Evolutionary conservation across 352 stramenopile species (phyloP).

Genomic region (Phytophthora pisi): DNA sequence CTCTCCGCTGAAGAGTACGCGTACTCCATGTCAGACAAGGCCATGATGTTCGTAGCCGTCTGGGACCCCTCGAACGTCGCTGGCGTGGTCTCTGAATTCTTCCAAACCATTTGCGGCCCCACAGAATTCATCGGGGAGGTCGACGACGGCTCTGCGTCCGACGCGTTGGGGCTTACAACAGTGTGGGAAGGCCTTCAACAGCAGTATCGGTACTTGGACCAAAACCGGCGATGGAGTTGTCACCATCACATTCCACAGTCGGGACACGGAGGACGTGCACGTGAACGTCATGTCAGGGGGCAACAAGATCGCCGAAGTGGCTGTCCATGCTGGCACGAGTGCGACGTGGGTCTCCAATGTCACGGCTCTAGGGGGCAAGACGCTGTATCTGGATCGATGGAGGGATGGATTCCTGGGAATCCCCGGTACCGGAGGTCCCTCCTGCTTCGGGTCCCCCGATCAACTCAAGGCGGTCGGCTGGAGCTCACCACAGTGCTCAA

Average conservation of each 20-base stretch:
- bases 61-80: conserved; percentile 54
- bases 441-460: conserved; percentile 42
- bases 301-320: conserved; percentile 32
- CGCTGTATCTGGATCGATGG: conserved; percentile 59
- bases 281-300: conserved; percentile 37
- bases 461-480: conserved; percentile 31
- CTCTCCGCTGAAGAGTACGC: conserved; percentile 41
- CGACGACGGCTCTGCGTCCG: conserved; percentile 39
- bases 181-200: conserved; percentile 46
- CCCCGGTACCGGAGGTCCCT: conserved; percentile 45
- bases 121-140: conserved; percentile 51
- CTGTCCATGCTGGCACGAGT: conserved; percentile 32
- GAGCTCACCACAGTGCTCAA: conserved; percentile 46
- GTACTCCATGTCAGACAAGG: conserved; percentile 41
- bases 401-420: conserved; percentile 44
- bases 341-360: conserved; percentile 42
- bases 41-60: conserved; percentile 38
- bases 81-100: conserved; percentile 46
- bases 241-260: conserved; percentile 39
- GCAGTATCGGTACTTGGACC: conserved; percentile 39
- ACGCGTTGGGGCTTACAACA: conserved; percentile 39
- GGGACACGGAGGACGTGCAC: conserved; percentile 40
- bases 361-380: conserved; percentile 37
- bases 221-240: conserved; percentile 34
- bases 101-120: conserved; percentile 57